Percentiles rank a stretch among this genome's conserved stretches.
Conservation (phyloP, 257 asterid species). For the Verbena officinalis region DNA sequence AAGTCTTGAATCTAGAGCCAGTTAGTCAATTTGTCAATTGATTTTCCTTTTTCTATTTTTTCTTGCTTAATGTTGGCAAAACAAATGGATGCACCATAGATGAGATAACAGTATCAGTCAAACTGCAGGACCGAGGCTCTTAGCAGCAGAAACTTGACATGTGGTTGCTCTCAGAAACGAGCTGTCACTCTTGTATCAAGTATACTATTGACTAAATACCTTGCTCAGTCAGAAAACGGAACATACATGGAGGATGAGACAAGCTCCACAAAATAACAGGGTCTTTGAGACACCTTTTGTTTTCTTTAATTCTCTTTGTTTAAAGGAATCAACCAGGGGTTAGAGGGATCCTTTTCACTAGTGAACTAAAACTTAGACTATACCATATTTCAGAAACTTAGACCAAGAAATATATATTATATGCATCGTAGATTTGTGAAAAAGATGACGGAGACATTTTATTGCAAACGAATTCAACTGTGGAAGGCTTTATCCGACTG, state of each 20-base stretch:
- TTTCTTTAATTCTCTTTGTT: too few species aligned
- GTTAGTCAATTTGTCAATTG: not conserved
- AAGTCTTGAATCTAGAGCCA: conserved; percentile 1
- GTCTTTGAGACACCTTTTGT: too few species aligned
- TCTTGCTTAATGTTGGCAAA: not conserved
- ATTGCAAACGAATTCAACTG: not conserved
- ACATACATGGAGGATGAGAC: too few species aligned
- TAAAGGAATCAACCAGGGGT: too few species aligned
- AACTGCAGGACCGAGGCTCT: not conserved
- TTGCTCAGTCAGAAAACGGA: too few species aligned
- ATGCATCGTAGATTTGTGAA: not conserved
- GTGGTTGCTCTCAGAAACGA: too few species aligned
- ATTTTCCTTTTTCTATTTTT: not conserved
- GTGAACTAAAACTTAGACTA: not conserved
- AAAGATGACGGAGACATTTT: not conserved
- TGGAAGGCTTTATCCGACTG: not conserved
- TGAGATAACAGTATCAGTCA: not conserved
- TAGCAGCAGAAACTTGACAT: not conserved
- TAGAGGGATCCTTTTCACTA: not conserved
- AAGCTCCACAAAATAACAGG: too few species aligned
- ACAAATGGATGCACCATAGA: not conserved
- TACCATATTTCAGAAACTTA: too few species aligned
- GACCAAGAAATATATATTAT: not conserved
- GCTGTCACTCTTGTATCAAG: too few species aligned
- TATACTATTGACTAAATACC: too few species aligned